phyloP scores from a whole-genome alignment of 768 basidiomycete species.

The Coprinopsis marcescibilis region DNA sequence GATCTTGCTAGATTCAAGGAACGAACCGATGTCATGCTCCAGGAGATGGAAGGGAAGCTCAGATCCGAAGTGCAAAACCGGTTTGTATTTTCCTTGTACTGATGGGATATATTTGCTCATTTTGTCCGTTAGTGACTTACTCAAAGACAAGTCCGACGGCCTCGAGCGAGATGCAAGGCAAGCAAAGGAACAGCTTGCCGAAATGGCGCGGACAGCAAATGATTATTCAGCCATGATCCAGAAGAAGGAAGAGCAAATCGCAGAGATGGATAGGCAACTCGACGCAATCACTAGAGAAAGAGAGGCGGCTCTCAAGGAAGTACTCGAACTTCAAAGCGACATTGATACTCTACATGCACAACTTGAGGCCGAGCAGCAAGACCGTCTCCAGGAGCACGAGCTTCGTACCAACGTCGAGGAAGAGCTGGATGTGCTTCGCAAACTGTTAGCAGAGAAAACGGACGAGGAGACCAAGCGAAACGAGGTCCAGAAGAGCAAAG shows the following conservation, averaged over 20 bases:
- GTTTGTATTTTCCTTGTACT: conserved; percentile 29
- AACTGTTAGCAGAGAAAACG: conserved; percentile 78
- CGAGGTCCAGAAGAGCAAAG: conserved; percentile 84
- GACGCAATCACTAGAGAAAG: conserved; percentile 50
- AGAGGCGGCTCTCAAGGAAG: conserved; percentile 48
- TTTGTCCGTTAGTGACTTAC: conserved; percentile 45
- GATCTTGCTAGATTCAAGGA: conserved; percentile 72
- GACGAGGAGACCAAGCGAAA: conserved; percentile 79
- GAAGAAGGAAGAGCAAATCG: conserved; percentile 71
- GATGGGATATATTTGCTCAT: conserved; percentile 2
- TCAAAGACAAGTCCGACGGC: conserved; percentile 51
- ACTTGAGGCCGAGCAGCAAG: conserved; percentile 52
- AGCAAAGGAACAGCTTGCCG: conserved; percentile 69
- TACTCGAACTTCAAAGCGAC: conserved; percentile 63
- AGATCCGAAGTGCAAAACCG: conserved; percentile 54
- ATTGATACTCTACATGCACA: conserved; percentile 62
- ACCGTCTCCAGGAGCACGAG: conserved; percentile 37
- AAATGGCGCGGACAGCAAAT: conserved; percentile 68
- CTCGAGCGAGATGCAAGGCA: conserved; percentile 67
- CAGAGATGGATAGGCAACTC: conserved; percentile 47
- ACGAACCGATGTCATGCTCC: conserved; percentile 55
- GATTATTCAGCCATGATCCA: conserved; percentile 74
- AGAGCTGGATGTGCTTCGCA: conserved; percentile 83
- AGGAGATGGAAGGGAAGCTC: conserved; percentile 70
- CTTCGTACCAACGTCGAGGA: conserved; percentile 61